Evolutionary conservation across 176 grass and related monocot genomes (phyloP), one percentile per base, ranked within the genome.

Genomic region (Canna indica): DNA sequence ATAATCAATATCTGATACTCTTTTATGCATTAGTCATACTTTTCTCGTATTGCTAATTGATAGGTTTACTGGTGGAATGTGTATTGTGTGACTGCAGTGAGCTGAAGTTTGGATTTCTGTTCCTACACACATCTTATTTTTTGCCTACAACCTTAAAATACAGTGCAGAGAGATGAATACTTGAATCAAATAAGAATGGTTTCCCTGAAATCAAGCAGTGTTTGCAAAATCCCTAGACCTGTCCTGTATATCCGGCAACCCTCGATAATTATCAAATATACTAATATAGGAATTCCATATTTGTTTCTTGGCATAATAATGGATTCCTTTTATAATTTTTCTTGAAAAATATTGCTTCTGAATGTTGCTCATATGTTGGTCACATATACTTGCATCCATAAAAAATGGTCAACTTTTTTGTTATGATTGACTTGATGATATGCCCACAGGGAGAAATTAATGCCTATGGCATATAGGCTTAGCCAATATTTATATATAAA

Each of bases 1-100:
- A 91, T 79, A 22, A 76, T 77, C 60, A 77, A 75, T 82, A 84
- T 7, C 64, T 70, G 48, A 54, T 24, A n/a, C 50, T 54, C 20
- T 42, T 16, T 48, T 72, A 56, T 33, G 24, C 9, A 54, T 73
- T 18, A 34, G 18, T 10, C 36, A 7, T 36, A n/a, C 42, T 64
- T 70, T 64, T 66, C 27, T 75, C 41, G 36, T 1, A 20, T 67
- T 39, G 17, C 34, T 38, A 36, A 11, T 41, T 42, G 58, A 14
- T 60, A 29, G n/a, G 26, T 30, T 60, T 28, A 31, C 25, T 0
- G 58, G 3, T 30, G 27, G 1, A 30, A 31, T 29, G 10, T 30
- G 50, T 54, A n/a, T n/a, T n/a, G n/a, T n/a, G n/a, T n/a, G 50
- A 20, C 16, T 54, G 18, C 50, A 54, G 20, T 24, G 50, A 24